A percentile compares a stretch with the other conserved stretches of the same genome.
Evolutionary conservation across 106 monocot species (phyloP).

Genomic region (Phalaenopsis aphrodite): DNA sequence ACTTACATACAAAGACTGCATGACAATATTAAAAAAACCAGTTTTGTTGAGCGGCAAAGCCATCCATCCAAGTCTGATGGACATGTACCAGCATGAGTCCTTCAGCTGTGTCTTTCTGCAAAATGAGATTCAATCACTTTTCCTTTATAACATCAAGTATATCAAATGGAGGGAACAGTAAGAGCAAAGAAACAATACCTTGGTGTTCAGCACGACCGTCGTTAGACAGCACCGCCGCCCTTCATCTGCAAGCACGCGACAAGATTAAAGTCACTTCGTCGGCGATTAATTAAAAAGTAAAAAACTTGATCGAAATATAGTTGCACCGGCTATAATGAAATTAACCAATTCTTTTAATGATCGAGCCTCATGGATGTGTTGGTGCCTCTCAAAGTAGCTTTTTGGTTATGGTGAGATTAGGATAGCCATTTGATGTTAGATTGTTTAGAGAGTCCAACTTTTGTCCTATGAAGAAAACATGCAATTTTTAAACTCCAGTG

Average conservation of each 20-base stretch:
- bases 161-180: background rate
- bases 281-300: background rate
- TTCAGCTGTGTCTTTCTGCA: conserved; percentile 40
- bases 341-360: background rate
- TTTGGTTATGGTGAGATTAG: background rate
- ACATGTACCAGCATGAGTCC: conserved; percentile 39
- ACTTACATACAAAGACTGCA: background rate
- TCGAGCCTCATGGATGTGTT: background rate
- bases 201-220: conserved; percentile 44
- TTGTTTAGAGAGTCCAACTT: too few relatives aligned
- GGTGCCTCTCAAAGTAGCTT: background rate
- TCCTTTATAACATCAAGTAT: background rate
- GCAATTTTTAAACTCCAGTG: too few relatives aligned
- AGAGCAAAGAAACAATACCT: conserved; percentile 22
- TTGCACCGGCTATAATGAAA: background rate
- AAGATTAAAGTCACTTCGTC: background rate
- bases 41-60: conserved; percentile 17
- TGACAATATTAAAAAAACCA: conserved; percentile 37
- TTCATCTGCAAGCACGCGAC: conserved; percentile 26
- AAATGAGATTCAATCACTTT: conserved; percentile 1
- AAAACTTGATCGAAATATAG: background rate
- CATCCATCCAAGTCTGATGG: conserved; percentile 76
- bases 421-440: background rate
- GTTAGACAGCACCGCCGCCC: conserved; percentile 42
- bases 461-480: too few relatives aligned